Evolutionary conservation across 2,329 filamentous ascomycete species (phyloP).

Genomic region (Neocucurbitaria cava): DNA sequence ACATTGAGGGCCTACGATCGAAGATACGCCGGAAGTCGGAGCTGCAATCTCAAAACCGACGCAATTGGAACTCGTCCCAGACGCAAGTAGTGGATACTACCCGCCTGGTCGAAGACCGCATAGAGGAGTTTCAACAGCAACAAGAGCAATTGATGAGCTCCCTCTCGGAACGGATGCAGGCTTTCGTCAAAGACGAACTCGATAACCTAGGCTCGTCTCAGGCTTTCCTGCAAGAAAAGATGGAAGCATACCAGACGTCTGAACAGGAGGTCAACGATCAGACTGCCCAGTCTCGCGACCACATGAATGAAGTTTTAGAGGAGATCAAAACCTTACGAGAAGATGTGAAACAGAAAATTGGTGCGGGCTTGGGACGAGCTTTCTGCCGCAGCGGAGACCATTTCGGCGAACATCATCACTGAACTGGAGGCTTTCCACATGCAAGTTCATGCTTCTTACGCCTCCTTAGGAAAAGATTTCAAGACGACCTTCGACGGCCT

Average conservation of each 20-base stretch:
- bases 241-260: slow-evolving; percentile 70
- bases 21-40: slow-evolving; percentile 88
- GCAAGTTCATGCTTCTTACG: slow-evolving; percentile 83
- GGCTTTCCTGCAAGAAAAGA: slow-evolving; percentile 72
- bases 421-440: slow-evolving; percentile 86
- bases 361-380: slow-evolving; percentile 83
- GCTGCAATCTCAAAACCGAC: slow-evolving; percentile 79
- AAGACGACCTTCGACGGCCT: slow-evolving; percentile 85
- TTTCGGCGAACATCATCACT: slow-evolving; percentile 85
- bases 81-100: slow-evolving; percentile 79
- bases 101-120: slow-evolving; percentile 74
- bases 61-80: slow-evolving; percentile 79
- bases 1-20: slow-evolving; percentile 81
- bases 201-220: slow-evolving; percentile 74
- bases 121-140: slow-evolving; percentile 73
- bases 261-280: slow-evolving; percentile 72
- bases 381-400: slow-evolving; percentile 82
- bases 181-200: slow-evolving; percentile 78
- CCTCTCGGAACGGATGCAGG: slow-evolving; percentile 75
- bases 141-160: slow-evolving; percentile 74
- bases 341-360: slow-evolving; percentile 84
- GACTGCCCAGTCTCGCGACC: slow-evolving; percentile 74
- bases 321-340: slow-evolving; percentile 91
- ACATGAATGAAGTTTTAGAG: slow-evolving; percentile 89
- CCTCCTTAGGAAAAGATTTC: slow-evolving; percentile 82